Conservation (phyloP, 75 land plant genomes). For the Isoetes taiwanensis region DNA sequence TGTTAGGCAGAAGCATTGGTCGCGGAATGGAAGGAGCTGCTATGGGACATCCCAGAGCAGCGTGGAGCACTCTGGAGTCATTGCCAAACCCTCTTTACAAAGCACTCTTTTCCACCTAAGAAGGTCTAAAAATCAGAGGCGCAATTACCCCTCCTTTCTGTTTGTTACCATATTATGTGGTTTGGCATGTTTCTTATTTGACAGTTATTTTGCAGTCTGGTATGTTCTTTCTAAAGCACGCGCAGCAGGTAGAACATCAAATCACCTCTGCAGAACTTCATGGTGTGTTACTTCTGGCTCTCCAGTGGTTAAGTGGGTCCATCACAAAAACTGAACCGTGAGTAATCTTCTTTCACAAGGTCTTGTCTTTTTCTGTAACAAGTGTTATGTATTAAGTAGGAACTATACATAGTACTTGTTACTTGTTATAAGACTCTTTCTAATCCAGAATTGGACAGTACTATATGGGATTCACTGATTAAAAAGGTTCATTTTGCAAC, state of each 20-base stretch:
- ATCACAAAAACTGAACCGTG: conserved; percentile 70
- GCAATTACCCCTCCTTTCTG: neutral
- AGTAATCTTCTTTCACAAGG: conserved; percentile 13
- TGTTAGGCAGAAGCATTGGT: conserved; percentile 96
- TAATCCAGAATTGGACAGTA: too few relatives aligned
- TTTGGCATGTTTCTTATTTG: conserved; percentile 6
- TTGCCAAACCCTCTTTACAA: conserved; percentile 73
- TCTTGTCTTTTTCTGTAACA: neutral
- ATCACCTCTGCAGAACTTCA: conserved; percentile 72
- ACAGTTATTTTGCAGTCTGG: conserved; percentile 50
- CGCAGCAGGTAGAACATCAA: conserved; percentile 79
- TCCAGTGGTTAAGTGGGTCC: conserved; percentile 95
- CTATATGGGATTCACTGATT: too few relatives aligned
- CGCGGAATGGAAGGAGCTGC: conserved; percentile 90
- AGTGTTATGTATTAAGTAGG: too few relatives aligned
- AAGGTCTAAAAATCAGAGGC: conserved; percentile 57
- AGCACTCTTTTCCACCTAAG: conserved; percentile 66
- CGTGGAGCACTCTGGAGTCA: conserved; percentile 86
- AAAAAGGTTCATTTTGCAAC: too few relatives aligned
- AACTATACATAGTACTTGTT: too few relatives aligned
- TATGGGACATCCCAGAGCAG: conserved; percentile 98
- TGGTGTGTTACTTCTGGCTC: conserved; percentile 67
- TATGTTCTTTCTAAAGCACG: conserved; percentile 85
- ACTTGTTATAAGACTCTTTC: too few relatives aligned
- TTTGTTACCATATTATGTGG: neutral